A percentile compares a stretch with the other conserved stretches of the same genome.
Conservation (phyloP, 805 yeast species). For the Pichia cabralensis region DNA sequence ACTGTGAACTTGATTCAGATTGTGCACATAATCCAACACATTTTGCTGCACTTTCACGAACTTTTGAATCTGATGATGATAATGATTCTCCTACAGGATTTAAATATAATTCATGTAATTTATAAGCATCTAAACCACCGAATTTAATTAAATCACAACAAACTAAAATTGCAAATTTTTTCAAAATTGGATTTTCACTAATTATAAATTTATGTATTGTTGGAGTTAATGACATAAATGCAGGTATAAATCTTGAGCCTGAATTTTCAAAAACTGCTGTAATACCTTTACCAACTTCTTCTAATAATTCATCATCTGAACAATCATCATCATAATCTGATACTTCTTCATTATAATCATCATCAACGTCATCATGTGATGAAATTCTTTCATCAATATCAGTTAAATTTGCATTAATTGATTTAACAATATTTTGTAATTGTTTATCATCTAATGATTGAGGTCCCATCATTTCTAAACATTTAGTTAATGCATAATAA, state of each 20-base stretch:
- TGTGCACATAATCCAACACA: slow-evolving; percentile 83
- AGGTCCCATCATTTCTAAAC: slow-evolving; percentile 59
- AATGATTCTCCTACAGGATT: slow-evolving; percentile 57
- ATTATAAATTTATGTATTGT: slow-evolving; percentile 49
- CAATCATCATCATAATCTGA: slow-evolving; percentile 78
- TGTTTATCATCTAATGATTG: slow-evolving; percentile 47
- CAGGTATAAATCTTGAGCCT: slow-evolving; percentile 47
- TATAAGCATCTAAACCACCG: slow-evolving; percentile 58
- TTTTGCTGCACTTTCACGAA: slow-evolving; percentile 83
- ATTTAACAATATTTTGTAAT: slow-evolving; percentile 44
- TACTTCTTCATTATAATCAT: slow-evolving; percentile 79
- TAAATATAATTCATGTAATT: slow-evolving; percentile 56
- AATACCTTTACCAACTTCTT: slow-evolving; percentile 72
- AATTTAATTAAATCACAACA: slow-evolving; percentile 74
- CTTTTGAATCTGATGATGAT: slow-evolving; percentile 52
- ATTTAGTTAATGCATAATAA: slow-evolving; percentile 60
- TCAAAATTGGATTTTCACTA: slow-evolving; percentile 59
- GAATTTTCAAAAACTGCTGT: slow-evolving; percentile 59
- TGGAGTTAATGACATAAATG: slow-evolving; percentile 57
- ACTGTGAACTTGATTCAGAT: slow-evolving; percentile 50
- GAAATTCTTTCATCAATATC: slow-evolving; percentile 66
- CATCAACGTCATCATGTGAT: slow-evolving; percentile 65
- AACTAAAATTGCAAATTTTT: slow-evolving; percentile 70
- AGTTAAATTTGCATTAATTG: slow-evolving; percentile 48
- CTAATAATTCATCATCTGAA: slow-evolving; percentile 83